phyloP scores from a whole-genome alignment of 768 basidiomycete species.

The Rhodotorula kratochvilovae region DNA sequence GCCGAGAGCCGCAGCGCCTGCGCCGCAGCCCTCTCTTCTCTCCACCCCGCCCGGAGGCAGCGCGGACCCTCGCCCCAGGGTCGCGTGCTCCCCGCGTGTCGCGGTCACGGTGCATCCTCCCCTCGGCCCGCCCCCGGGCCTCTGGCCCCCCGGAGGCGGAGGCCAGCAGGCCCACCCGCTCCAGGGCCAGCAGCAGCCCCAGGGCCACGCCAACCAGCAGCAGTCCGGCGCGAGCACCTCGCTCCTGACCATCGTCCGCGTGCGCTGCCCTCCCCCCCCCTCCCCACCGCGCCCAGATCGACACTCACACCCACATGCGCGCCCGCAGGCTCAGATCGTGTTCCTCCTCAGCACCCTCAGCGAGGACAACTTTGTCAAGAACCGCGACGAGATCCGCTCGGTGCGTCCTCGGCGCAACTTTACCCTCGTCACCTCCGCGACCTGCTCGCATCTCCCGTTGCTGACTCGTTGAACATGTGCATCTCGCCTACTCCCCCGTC shows the following conservation, averaged over 20 bases:
- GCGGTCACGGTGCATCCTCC: background rate
- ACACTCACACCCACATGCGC: slow-evolving; percentile 59
- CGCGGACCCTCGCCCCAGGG: too few relatives aligned
- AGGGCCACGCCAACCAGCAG: background rate
- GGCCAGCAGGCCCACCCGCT: slow-evolving; percentile 59
- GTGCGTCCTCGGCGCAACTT: slow-evolving; percentile 50
- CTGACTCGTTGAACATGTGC: too few relatives aligned
- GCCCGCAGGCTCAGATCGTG: slow-evolving; percentile 64
- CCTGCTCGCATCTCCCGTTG: slow-evolving; percentile 19
- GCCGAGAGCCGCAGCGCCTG: too few relatives aligned
- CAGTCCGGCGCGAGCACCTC: slow-evolving; percentile 5
- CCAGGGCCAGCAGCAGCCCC: background rate
- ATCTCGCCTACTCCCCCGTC: too few relatives aligned
- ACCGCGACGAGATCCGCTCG: slow-evolving; percentile 88
- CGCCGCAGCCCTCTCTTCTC: too few relatives aligned
- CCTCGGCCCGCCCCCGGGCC: slow-evolving; percentile 24
- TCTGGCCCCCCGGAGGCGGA: slow-evolving; percentile 10
- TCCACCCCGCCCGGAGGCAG: too few relatives aligned
- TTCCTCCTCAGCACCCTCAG: slow-evolving; percentile 93
- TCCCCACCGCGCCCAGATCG: background rate
- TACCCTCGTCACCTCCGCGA: background rate
- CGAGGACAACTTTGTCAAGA: slow-evolving; percentile 93
- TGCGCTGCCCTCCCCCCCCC: background rate
- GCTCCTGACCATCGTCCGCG: slow-evolving; percentile 21
- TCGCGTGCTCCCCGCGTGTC: too few relatives aligned